These are phyloP conservation scores for Apiospora koreana DNA, from an alignment of 2,329 filamentous ascomycete species.

Conservation along the genomic window DNA sequence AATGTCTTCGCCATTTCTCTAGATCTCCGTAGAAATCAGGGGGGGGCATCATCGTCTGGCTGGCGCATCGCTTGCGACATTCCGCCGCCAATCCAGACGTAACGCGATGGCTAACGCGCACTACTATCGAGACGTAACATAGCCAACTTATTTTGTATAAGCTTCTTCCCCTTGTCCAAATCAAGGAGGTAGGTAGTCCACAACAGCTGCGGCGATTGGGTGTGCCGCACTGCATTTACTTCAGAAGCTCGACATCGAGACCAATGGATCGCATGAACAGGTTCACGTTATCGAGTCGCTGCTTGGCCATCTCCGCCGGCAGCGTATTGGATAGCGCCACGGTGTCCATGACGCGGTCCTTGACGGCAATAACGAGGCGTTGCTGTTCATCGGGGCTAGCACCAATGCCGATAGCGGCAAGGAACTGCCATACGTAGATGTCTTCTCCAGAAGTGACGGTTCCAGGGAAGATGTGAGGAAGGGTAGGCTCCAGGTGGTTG, in stretches of 20 bases:
- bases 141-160: not conserved
- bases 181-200: not conserved
- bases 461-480: conserved; percentile 86
- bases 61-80: not conserved
- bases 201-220: not conserved
- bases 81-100: not conserved
- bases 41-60: not conserved
- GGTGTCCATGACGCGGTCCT: conserved; percentile 97
- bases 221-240: conserved; percentile 24
- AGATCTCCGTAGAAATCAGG: not conserved
- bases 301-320: conserved; percentile 79
- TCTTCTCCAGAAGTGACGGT: conserved; percentile 90
- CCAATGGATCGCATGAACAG: conserved; percentile 98
- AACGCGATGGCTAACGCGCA: not conserved
- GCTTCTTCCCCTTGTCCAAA: not conserved
- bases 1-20: not conserved
- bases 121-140: not conserved
- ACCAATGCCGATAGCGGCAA: conserved; percentile 91
- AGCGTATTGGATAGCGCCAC: conserved; percentile 86
- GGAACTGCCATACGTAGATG: conserved; percentile 96
- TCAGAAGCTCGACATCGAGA: conserved; percentile 83
- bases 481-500: conserved; percentile 78
- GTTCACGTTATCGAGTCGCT: conserved; percentile 89
- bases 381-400: conserved; percentile 95
- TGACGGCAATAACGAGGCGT: conserved; percentile 89